phyloP scores from a whole-genome alignment of 805 yeast genomes.

The Metschnikowia anglica region DNA sequence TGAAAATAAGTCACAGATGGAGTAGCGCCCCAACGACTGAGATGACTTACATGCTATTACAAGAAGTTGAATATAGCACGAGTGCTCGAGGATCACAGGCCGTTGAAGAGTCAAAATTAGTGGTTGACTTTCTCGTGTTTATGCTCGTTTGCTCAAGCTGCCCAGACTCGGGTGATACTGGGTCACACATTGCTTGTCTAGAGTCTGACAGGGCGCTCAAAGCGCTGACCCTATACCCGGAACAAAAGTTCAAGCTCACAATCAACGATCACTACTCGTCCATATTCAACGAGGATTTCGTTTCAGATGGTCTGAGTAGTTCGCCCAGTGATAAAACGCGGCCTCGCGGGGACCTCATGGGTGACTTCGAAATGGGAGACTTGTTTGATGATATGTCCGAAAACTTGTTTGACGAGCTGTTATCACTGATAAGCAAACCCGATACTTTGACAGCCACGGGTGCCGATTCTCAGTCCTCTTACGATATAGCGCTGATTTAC shows the following conservation, averaged over 20 bases:
- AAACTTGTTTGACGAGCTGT: conserved; percentile 17
- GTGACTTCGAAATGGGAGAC: conserved; percentile 22
- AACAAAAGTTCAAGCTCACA: conserved; percentile 8
- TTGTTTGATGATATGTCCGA: conserved; percentile 20
- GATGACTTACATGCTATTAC: conserved; percentile 3
- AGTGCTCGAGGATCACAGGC: conserved; percentile 1
- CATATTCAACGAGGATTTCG: conserved; percentile 14
- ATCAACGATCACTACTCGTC: conserved; percentile 19
- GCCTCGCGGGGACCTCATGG: conserved; percentile 14
- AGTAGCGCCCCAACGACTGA: conserved; percentile 2
- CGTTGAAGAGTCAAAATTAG: conserved; percentile 16
- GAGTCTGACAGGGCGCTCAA: background rate
- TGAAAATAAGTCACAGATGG: conserved; percentile 7
- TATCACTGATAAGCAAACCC: conserved; percentile 9
- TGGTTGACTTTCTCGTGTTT: conserved; percentile 15
- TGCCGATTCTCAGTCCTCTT: background rate
- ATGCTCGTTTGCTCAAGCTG: conserved; percentile 8
- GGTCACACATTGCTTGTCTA: background rate
- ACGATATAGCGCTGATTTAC: background rate
- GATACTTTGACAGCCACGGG: background rate
- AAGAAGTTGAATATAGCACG: conserved; percentile 10
- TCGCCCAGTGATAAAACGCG: conserved; percentile 4
- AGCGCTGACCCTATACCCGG: background rate
- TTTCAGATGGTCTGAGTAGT: conserved; percentile 1
- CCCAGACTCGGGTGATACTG: conserved; percentile 5